Evolutionary conservation across 2,329 filamentous ascomycete species (phyloP), one percentile per base, ranked within the genome.

Genomic region (Hirsutella minnesotensis): DNA sequence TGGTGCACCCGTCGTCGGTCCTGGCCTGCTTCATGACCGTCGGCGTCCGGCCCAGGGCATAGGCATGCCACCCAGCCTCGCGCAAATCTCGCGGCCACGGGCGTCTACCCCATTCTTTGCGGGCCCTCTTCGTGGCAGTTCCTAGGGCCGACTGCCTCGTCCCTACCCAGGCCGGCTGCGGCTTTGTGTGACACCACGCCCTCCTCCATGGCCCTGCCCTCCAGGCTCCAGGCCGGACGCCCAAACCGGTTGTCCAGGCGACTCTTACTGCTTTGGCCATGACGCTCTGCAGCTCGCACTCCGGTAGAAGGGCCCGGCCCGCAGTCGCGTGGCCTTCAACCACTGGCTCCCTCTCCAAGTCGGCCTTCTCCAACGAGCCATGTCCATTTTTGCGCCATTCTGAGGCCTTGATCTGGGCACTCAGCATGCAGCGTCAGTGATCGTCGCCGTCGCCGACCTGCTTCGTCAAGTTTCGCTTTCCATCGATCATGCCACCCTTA

Each of bases 261-360:
- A 43, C 29, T 10, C 19, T 20, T 15, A 9, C 36, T 12, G 16
- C 36, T 9, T 10, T 20, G 8, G 21, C 34, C 33, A 22, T 37
- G 31, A 44, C 10, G 24, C 24, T 37, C 31, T 37, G 33, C 34
- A 27, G 19, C 22, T 18, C 13, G 15, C 9, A 10, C 31, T 35
- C 16, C 15, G 15, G 33, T 9, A 18, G 15, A 9, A 16, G 7
- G 18, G 13, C 12, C 19, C 29, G 18, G 30, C 34, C 19, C 30
- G 24, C 21, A 29, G 22, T 40, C 22, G 33, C 42, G 42, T 44
- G 38, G 42, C 42, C 34, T 40, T 31, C 33, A 39, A 37, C 19
- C 13, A 40, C 42, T 44, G 38, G 38, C 42, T 40, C 31, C n/a
- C 13, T 33, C 24, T 33, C 19, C 18, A 19, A 22, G 27, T 40